These are phyloP conservation scores for Ophiostoma sp. DNA, from an alignment of 2,329 filamentous ascomycete species.

Conservation along the genomic window DNA sequence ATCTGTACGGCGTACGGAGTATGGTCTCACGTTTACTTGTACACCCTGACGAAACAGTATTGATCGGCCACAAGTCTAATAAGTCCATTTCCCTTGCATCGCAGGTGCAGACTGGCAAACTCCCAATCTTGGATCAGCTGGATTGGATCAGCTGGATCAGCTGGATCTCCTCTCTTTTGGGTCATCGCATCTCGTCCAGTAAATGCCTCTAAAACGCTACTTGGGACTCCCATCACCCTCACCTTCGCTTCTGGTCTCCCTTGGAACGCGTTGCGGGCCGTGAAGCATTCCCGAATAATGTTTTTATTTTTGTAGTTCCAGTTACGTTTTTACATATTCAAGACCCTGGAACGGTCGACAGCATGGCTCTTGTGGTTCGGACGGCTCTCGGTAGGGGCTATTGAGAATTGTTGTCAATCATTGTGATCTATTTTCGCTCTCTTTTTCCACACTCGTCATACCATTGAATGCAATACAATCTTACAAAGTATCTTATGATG, in stretches of 20 bases:
- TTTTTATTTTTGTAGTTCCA: not conserved
- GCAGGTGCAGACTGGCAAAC: not conserved
- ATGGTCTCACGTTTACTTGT: not conserved
- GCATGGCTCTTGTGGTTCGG: not conserved
- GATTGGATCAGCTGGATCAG: not conserved
- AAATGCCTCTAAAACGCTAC: not conserved
- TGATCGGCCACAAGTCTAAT: not conserved
- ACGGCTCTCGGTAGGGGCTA: constrained; percentile 1
- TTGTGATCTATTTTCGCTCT: not conserved
- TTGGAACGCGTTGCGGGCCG: constrained; percentile 11
- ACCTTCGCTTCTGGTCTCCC: not conserved
- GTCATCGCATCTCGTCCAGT: not conserved
- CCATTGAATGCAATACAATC: not conserved
- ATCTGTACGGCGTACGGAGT: too few species aligned
- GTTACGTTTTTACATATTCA: not conserved
- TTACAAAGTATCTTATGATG: not conserved
- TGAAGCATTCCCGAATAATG: constrained; percentile 5
- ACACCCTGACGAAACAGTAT: not conserved
- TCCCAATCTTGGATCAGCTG: not conserved
- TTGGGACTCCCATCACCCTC: constrained; percentile 1
- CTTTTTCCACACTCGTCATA: not conserved
- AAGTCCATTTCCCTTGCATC: not conserved
- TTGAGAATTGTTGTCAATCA: not conserved
- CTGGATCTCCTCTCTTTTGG: not conserved
- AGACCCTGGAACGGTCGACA: constrained; percentile 11